phyloP scores from a whole-genome alignment of 345 rosid genomes.

The Ceriops decandra region DNA sequence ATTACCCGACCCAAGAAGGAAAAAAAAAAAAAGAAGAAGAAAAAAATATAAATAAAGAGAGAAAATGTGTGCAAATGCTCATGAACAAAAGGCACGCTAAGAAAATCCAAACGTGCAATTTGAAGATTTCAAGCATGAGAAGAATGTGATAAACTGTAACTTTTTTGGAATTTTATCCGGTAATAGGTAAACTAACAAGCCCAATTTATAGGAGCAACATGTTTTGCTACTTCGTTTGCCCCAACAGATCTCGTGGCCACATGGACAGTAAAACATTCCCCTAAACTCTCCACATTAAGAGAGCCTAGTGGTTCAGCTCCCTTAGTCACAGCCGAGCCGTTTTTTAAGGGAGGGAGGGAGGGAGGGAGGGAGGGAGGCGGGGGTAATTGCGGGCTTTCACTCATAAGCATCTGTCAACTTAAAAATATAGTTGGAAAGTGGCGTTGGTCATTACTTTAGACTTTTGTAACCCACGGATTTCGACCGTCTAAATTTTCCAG shows the following conservation, averaged over 20 bases:
- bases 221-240: constrained; percentile 21
- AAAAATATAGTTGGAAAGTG: constrained; percentile 9
- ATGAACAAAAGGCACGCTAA: background rate
- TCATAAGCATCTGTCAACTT: too few species aligned
- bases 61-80: too few species aligned
- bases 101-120: constrained; percentile 12
- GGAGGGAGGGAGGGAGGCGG: too few species aligned
- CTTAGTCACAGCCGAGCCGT: background rate
- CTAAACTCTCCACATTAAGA: too few species aligned
- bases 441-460: constrained; percentile 6
- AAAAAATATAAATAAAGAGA: too few species aligned
- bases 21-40: too few species aligned
- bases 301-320: too few species aligned
- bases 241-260: constrained; percentile 22
- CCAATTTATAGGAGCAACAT: constrained; percentile 6
- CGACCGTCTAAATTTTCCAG: constrained; percentile 23
- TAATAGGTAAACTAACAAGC: constrained; percentile 17
- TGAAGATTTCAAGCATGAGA: constrained; percentile 16
- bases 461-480: background rate
- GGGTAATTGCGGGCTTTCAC: too few species aligned
- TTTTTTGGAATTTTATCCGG: too few species aligned
- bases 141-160: constrained; percentile 16
- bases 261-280: background rate
- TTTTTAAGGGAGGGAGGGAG: too few species aligned
- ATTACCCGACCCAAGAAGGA: too few species aligned